These are phyloP conservation scores for Cucumis variabilis DNA, from an alignment of 331 rosid genomes.

Conservation along the genomic window DNA sequence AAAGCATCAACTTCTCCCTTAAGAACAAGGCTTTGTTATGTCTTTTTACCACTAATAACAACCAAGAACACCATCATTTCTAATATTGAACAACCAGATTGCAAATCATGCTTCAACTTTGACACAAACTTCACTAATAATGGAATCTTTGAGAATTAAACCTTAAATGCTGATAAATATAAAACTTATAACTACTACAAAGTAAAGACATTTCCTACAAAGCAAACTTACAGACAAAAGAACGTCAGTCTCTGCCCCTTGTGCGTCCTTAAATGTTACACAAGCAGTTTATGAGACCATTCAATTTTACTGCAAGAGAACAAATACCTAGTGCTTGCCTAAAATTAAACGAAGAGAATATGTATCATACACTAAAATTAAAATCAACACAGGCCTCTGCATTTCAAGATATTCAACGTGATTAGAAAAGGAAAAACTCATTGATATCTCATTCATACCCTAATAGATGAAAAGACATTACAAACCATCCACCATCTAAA, in stretches of 20 bases:
- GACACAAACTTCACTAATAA: background rate
- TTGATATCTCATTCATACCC: constrained; percentile 79
- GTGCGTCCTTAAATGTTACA: constrained; percentile 87
- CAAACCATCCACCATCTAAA: no score
- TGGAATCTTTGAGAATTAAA: background rate
- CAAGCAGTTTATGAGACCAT: constrained; percentile 89
- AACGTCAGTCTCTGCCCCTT: constrained; percentile 96
- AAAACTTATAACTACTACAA: background rate
- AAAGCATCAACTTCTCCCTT: no score
- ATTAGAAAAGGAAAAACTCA: constrained; percentile 96
- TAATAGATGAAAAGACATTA: no score
- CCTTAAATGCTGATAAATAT: no score
- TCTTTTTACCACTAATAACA: background rate
- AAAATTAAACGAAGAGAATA: constrained; percentile 30
- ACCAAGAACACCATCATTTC: background rate
- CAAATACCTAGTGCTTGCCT: background rate
- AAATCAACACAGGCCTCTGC: constrained; percentile 52
- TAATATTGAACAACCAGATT: background rate
- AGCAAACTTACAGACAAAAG: constrained; percentile 75
- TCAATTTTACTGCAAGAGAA: constrained; percentile 74
- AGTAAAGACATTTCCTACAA: background rate
- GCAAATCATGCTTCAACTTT: background rate
- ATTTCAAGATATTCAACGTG: constrained; percentile 87
- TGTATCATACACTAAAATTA: constrained; percentile 16
- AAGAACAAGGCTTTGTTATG: no score